Base-by-base conservation (phyloP, 1,139 yeast genomes). In the Protomyces gravidus region DNA sequence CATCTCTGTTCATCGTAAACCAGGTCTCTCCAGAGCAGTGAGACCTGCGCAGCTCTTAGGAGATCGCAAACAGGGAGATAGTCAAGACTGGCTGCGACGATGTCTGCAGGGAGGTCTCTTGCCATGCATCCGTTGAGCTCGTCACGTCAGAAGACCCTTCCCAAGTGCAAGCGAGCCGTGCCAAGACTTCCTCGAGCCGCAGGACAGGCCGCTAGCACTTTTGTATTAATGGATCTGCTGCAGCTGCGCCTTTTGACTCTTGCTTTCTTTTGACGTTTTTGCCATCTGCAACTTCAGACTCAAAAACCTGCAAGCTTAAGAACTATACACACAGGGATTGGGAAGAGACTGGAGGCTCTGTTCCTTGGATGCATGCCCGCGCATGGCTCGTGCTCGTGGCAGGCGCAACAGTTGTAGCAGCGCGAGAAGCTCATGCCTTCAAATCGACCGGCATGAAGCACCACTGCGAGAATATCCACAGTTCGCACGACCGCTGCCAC, bases 1-100 rank as follows among this genome's bases (percentile, higher is more conserved):
- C 90, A 86, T 25, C 82, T 68, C 15, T 69, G 67, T 5, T 68
- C 71, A 58, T 71, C 67, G 66, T 68, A 66, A 4, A 70, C 70
- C 13, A 72, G 69, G 40, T 71, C 68, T 49, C 75, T 68, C 50
- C 74, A 73, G 15, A 67, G 63, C 49, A 73, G 69, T 63, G 74
- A 74, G 5, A 78, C 74, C 45, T 63, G 65, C 9, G 72, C 69
- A 32, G 69, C 63, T 9, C 61, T 56, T 21, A 66, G 64, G 42
- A 68, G 63, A 49, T 71, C 73, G 1, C 63, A 60, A 6, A 70
- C 67, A 13, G 70, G 60, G 49, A 72, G 62, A 50, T 67, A 63
- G 40, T 62, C 60, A 19, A 62, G 36, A 15, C 56, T 46, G 21
- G 33, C 50, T 11, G 50, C 52, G 21, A 62, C 49, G 26, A 60